Conservation (phyloP, 768 basidiomycete species). For the Cubamyces lactineus region DNA sequence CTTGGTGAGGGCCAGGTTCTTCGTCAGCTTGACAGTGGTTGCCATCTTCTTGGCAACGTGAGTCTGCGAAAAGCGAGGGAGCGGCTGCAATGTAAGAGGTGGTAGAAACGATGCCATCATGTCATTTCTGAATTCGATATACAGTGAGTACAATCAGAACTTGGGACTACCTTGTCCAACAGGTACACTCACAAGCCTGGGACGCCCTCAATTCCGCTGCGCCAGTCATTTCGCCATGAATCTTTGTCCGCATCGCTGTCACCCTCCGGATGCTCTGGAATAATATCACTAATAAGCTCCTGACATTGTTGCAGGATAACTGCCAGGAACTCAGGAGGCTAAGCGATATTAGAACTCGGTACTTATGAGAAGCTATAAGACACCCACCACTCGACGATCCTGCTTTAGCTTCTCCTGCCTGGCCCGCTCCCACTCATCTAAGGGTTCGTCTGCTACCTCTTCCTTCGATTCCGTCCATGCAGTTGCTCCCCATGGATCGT, state of each 20-base stretch:
- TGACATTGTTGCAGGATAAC: conserved; percentile 58
- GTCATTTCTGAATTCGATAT: conserved; percentile 39
- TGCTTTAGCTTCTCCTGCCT: conserved; percentile 58
- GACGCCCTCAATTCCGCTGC: conserved; percentile 50
- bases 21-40: conserved; percentile 65
- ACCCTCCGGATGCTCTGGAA: conserved; percentile 41
- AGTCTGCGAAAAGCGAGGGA: conserved; percentile 55
- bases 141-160: conserved; percentile 10
- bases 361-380: neutral
- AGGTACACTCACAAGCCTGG: conserved; percentile 61
- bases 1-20: conserved; percentile 55
- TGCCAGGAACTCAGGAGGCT: conserved; percentile 74
- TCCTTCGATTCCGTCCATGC: conserved; percentile 31
- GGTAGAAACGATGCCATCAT: conserved; percentile 52
- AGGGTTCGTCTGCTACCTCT: conserved; percentile 31
- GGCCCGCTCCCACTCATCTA: conserved; percentile 73
- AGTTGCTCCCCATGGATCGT: conserved; percentile 36
- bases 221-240: conserved; percentile 40
- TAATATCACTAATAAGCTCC: conserved; percentile 54
- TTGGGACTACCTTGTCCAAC: neutral
- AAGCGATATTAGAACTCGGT: neutral
- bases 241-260: conserved; percentile 24
- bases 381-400: conserved; percentile 67
- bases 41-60: conserved; percentile 60
- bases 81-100: conserved; percentile 50